Percentiles rank a stretch among this genome's conserved stretches.
These are phyloP conservation scores for Debaryomyces psychrophilus DNA, from an alignment of 1,139 yeast species.

Conservation along the genomic window DNA sequence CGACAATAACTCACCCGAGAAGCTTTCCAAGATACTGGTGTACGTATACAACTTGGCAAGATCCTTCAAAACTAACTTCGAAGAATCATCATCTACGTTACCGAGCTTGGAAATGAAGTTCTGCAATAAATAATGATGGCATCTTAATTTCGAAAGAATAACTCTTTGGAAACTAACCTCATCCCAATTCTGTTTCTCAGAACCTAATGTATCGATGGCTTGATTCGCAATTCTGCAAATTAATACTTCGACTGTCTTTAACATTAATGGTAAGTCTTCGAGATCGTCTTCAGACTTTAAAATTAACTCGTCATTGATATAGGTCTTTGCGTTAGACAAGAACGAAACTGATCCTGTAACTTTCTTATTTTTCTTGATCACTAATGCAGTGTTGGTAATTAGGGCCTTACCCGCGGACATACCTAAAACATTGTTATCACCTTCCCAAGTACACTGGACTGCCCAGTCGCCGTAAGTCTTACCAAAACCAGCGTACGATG, in stretches of 20 bases:
- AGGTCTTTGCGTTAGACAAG: conserved; percentile 40
- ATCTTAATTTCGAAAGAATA: conserved; percentile 59
- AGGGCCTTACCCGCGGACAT: conserved; percentile 51
- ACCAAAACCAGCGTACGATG: conserved; percentile 51
- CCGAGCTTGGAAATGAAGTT: conserved; percentile 43
- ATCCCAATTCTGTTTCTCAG: conserved; percentile 53
- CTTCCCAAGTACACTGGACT: conserved; percentile 58
- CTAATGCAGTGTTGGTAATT: conserved; percentile 37
- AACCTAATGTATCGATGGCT: conserved; percentile 45
- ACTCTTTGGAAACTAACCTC: conserved; percentile 58
- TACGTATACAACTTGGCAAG: conserved; percentile 60
- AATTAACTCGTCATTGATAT: conserved; percentile 33
- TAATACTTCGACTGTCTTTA: conserved; percentile 43
- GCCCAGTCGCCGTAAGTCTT: conserved; percentile 53
- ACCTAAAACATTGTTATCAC: conserved; percentile 53
- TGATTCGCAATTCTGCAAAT: conserved; percentile 52
- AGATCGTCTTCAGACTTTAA: conserved; percentile 39
- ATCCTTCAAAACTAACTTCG: conserved; percentile 31
- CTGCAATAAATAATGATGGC: conserved; percentile 56
- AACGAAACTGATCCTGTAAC: conserved; percentile 43
- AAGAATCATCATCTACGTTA: conserved; percentile 19
- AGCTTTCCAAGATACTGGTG: conserved; percentile 69
- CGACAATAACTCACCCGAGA: conserved; percentile 76
- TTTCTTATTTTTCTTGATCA: conserved; percentile 36
- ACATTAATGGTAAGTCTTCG: conserved; percentile 29